A percentile compares a stretch with the other conserved stretches of the same genome.
Conservation (phyloP, 2,329 filamentous ascomycete genomes). For the Fusarium sp. region DNA sequence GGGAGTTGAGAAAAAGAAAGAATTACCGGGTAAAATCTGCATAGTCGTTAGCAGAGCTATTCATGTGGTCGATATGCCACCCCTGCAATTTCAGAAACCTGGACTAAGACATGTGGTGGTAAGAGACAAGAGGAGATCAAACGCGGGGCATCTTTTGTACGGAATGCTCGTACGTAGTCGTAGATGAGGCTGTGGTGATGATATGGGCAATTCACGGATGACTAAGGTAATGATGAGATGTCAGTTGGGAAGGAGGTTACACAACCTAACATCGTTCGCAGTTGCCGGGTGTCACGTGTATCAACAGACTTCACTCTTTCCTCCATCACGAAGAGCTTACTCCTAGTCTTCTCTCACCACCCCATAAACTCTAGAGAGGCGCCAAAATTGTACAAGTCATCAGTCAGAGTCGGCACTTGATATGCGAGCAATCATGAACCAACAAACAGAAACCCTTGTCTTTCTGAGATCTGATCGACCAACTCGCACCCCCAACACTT, state of each 20-base stretch:
- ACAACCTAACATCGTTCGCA: neutral
- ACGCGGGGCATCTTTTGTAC: neutral
- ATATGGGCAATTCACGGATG: neutral
- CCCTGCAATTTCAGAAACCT: constrained; percentile 8
- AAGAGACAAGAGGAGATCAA: constrained; percentile 7
- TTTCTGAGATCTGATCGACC: constrained; percentile 18
- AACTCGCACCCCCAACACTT: constrained; percentile 16
- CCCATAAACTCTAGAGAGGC: neutral
- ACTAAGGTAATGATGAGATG: constrained; percentile 1
- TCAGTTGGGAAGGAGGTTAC: neutral
- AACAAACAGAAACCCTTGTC: constrained; percentile 25
- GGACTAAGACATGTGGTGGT: constrained; percentile 14
- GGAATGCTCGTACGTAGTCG: constrained; percentile 27
- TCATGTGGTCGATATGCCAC: neutral
- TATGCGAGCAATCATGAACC: constrained; percentile 4
- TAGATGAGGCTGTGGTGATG: neutral
- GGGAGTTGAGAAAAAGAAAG: constrained; percentile 1
- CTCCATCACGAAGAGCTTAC: neutral
- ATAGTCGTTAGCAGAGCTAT: neutral
- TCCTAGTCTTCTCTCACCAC: neutral
- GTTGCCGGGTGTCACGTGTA: neutral
- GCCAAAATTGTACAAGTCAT: neutral
- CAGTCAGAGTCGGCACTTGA: neutral
- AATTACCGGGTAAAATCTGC: neutral
- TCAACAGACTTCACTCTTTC: neutral